A percentile compares a stretch with the other conserved stretches of the same genome.
Evolutionary conservation across 176 grass and related monocot genomes (phyloP).

Genomic region (Sorghum bicolor): Sorghum_bicolor_NCBIv3 NC_012878.2:10377001-10377500

Average conservation of each 20-base stretch:
- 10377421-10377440: neutral
- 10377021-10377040: too few relatives aligned
- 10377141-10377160: neutral
- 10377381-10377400: neutral
- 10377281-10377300: neutral
- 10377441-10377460: neutral
- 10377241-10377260: too few relatives aligned
- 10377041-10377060: too few relatives aligned
- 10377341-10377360: neutral
- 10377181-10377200: too few relatives aligned
- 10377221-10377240: too few relatives aligned
- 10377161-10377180: too few relatives aligned
- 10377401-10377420: neutral
- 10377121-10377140: neutral
- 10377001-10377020: too few relatives aligned
- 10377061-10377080: neutral
- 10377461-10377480: neutral
- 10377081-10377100: neutral
- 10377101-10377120: slow-evolving; percentile 11
- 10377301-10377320: too few relatives aligned
- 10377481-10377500: neutral
- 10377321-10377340: neutral
- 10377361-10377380: slow-evolving; percentile 5
- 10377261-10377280: slow-evolving; percentile 9
- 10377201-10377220: too few relatives aligned